phyloP scores from a whole-genome alignment of 179 eudicot species.

The Carnegiea gigantea region DNA sequence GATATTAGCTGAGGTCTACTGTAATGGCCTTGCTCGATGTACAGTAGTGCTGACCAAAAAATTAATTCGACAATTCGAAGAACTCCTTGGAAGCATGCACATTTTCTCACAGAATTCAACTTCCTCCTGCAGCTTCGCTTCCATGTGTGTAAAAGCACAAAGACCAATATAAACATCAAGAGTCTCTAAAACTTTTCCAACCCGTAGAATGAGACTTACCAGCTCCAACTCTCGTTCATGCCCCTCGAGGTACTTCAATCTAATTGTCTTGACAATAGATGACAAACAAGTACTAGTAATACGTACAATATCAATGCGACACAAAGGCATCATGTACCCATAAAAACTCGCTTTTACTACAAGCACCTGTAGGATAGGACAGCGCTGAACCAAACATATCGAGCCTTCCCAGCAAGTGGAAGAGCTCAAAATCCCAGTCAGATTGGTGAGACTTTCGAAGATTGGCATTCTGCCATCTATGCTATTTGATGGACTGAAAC shows the following conservation, averaged over 20 bases:
- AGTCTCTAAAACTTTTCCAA: not conserved
- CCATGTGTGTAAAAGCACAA: not conserved
- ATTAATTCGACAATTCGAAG: not conserved
- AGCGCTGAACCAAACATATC: not conserved
- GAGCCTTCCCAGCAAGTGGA: not conserved
- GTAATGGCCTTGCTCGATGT: too few species aligned
- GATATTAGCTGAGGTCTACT: too few species aligned
- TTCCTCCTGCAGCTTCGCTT: not conserved
- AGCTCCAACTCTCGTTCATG: not conserved
- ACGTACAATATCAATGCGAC: too few species aligned
- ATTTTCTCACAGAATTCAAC: not conserved
- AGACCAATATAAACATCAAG: not conserved
- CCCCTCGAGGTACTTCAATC: not conserved
- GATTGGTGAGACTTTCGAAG: not conserved
- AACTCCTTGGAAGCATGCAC: not conserved
- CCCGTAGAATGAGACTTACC: not conserved
- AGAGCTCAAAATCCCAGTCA: not conserved
- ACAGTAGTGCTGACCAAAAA: not conserved
- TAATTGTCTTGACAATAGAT: not conserved
- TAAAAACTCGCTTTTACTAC: not conserved
- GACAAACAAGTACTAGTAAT: not conserved
- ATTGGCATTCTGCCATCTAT: not conserved
- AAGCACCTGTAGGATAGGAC: not conserved
- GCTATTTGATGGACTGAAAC: not conserved
- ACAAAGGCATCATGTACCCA: too few species aligned